phyloP scores from a whole-genome alignment of 2,329 filamentous ascomycete genomes.

The Stagonosporopsis vannaccii region DNA sequence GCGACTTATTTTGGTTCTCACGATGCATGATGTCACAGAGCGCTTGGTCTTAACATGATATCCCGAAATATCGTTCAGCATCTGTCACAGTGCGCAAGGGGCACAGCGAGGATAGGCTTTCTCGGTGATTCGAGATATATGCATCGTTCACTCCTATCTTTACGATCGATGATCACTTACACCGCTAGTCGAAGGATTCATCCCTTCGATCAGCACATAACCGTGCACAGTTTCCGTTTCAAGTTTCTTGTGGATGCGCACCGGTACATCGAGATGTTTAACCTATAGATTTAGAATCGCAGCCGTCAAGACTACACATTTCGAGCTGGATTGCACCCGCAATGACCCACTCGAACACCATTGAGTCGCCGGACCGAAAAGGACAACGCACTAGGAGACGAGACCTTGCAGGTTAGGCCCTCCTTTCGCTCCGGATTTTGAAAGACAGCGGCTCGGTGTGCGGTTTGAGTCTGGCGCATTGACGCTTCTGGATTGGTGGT shows the following conservation, averaged over 20 bases:
- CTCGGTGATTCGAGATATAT: background rate
- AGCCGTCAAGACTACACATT: slow-evolving; percentile 23
- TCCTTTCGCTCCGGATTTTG: background rate
- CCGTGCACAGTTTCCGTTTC: background rate
- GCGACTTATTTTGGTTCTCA: slow-evolving; percentile 19
- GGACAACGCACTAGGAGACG: slow-evolving; percentile 18
- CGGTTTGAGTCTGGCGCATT: background rate
- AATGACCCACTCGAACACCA: slow-evolving; percentile 19
- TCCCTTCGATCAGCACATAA: background rate
- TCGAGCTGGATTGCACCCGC: slow-evolving; percentile 7
- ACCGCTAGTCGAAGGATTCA: slow-evolving; percentile 20
- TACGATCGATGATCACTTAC: slow-evolving; percentile 10
- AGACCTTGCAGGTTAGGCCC: background rate
- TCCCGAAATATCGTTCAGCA: background rate
- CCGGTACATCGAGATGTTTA: background rate
- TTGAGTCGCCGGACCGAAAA: slow-evolving; percentile 19
- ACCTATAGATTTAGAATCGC: slow-evolving; percentile 8
- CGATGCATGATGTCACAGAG: slow-evolving; percentile 36
- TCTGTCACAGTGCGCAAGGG: background rate
- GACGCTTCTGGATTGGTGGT: background rate
- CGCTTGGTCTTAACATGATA: slow-evolving; percentile 12
- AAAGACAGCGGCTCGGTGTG: background rate
- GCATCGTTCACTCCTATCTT: background rate
- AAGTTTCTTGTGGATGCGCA: background rate
- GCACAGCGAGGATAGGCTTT: background rate